phyloP scores from a whole-genome alignment of 768 basidiomycete genomes.

The Phaeolepiota aurea region DNA sequence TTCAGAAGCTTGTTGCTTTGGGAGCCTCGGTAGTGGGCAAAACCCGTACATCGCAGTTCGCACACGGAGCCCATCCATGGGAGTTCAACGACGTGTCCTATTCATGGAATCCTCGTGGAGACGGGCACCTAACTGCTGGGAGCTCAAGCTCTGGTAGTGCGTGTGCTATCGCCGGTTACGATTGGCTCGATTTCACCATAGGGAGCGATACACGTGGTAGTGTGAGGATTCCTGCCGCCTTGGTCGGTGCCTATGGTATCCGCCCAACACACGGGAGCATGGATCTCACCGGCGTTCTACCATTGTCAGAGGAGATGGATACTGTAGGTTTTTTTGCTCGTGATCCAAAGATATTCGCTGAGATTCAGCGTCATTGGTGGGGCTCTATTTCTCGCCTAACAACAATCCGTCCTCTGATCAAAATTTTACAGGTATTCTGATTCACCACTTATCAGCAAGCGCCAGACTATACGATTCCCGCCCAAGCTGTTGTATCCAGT shows the following conservation, averaged over 20 bases:
- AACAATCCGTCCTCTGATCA: too few relatives aligned
- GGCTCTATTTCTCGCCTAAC: constrained; percentile 5
- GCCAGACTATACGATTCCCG: constrained; percentile 17
- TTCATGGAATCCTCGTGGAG: constrained; percentile 28
- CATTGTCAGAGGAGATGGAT: constrained; percentile 31
- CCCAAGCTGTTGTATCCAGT: constrained; percentile 22
- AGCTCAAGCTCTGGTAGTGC: constrained; percentile 31
- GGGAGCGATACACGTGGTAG: constrained; percentile 32
- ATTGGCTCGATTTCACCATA: constrained; percentile 28
- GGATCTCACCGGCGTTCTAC: constrained; percentile 23
- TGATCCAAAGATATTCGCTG: constrained; percentile 20
- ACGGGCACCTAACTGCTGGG: constrained; percentile 26
- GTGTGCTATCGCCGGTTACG: constrained; percentile 27
- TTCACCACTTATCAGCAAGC: constrained; percentile 17
- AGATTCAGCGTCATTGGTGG: constrained; percentile 20
- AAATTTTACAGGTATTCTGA: constrained; percentile 19
- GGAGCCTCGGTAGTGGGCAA: constrained; percentile 48
- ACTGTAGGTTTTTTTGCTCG: constrained; percentile 27
- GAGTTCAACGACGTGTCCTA: constrained; percentile 26
- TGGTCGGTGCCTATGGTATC: constrained; percentile 28
- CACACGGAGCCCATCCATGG: constrained; percentile 36
- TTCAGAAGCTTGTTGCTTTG: constrained; percentile 35
- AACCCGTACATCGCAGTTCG: constrained; percentile 43
- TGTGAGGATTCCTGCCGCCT: constrained; percentile 29
- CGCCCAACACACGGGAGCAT: constrained; percentile 23